Base-by-base conservation (phyloP, 164 flowering plant species). In the Umbellularia californica region DNA sequence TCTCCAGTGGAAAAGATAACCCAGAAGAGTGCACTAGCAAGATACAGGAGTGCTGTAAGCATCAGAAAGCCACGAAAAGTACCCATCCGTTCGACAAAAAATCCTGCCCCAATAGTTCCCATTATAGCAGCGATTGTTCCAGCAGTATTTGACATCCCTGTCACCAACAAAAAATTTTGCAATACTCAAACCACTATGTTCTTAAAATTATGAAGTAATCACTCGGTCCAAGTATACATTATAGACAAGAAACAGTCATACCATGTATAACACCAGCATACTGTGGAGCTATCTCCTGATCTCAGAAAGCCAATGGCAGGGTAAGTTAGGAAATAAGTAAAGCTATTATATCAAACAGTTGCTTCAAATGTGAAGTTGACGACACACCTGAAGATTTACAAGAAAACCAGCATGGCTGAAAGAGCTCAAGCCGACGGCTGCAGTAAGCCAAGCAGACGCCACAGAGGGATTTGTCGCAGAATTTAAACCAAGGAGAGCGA, bases 361-460 rank as follows among this genome's bases (percentile, higher is more conserved):
- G 28, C 74, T 58, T 17, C 62, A 72, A 2, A 41, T 22, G 33
- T 47, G 50, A 72, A 55, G 3, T 64, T 55, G 60, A 47, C 14
- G n/a, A 70, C 86, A 25, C 70, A 95, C 99, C 96, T 95, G 99
- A 79, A 95, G 85, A 75, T 95, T 95, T 73, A 95, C 97, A 80
- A 93, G 97, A 82, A 95, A 95, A 74, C 97, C 99, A 67, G 87
- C 90, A 69, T 93, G 98, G 81, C 99, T 90, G 81, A 95, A 95
- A 63, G 99, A 85, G 79, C 88, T 95, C 75, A 95, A 81, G 68
- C 92, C 98, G 74, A 93, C 89, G 52, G 99, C 98, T 78, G 86
- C 70, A 27, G 96, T 90, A 63, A 93, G 95, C 99, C 99, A 95
- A 58, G 88, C 91, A 81, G 98, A 90, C 72, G 96, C 99, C 70